Evolutionary conservation across 2,329 filamentous ascomycete genomes (phyloP), one percentile per base, ranked within the genome.

Genomic region (Monosporascus sp.): DNA sequence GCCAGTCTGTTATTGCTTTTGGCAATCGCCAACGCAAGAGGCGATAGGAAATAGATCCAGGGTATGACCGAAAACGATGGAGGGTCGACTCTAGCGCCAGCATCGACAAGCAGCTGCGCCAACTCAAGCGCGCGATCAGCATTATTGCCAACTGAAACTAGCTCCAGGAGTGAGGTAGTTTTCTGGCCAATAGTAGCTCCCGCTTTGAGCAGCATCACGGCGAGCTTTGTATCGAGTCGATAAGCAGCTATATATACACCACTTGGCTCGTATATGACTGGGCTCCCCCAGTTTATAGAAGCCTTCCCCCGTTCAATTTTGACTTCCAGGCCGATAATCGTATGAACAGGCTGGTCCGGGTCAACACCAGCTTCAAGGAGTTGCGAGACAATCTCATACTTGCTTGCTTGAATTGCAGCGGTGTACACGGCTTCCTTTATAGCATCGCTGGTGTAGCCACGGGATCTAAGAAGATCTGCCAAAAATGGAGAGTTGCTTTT

Each of bases 341-440:
- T 26, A 8, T 0, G 16, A n/a, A 48, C 46, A n/a, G 31, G 16
- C 27, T 22, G 24, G 27, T 52, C 36, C 38, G 46, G 52, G 26
- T 52, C 31, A 8, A 54, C 41, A 6, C 55, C 55, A 46, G 46
- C 36, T 48, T 56, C 6, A 43, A 56, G 49, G 7, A 56, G 22
- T 11, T 31, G 54, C 11, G 47, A 43, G 5, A 50, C 6, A 22
- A 52, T 5, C 9, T 17, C 47, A 36, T 48, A 27, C 8, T 31
- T 52, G 7, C 34, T 36, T 16, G 48, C 7, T 22, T 49, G 52
- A 31, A 54, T 19, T 27, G 55, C 52, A 26, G 26, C 50, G 22
- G 9, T 22, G 36, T 52, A 56, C 7, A 54, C 26, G 4, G 19
- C 49, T 24, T 56, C 52, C 26, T 9, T 41, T 22, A 54, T 54